A percentile compares a stretch with the other conserved stretches of the same genome.
Conservation (phyloP, 176 grass and related monocot genomes). For the Oropetium thomaeum region DNA sequence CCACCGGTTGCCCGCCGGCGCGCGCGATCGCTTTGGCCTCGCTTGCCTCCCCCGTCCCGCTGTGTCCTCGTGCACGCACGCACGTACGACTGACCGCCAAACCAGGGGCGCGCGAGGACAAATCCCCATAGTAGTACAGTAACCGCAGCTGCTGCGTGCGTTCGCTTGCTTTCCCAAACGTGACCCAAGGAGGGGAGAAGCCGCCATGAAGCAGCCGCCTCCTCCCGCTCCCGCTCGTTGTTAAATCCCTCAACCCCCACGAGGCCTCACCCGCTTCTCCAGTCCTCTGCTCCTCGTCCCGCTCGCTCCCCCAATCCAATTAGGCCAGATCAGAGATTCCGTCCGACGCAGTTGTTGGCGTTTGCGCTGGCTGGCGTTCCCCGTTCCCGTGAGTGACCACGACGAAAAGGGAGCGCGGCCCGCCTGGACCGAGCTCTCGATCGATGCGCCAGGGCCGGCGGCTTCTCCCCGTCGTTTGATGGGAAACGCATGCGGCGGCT, state of each 20-base stretch:
- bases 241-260: slow-evolving; percentile 26
- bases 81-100: not conserved
- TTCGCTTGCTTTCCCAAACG: slow-evolving; percentile 41
- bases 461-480: slow-evolving; percentile 64
- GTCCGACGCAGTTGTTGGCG: not conserved
- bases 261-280: not conserved
- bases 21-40: not conserved
- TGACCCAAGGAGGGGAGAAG: slow-evolving; percentile 36
- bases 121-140: too few species aligned
- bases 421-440: slow-evolving; percentile 5
- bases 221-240: not conserved
- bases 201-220: slow-evolving; percentile 40
- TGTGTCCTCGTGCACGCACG: slow-evolving; percentile 1
- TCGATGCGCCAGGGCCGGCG: slow-evolving; percentile 40
- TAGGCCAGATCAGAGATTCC: slow-evolving; percentile 25
- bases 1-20: not conserved
- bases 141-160: slow-evolving; percentile 27
- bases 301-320: not conserved
- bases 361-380: slow-evolving; percentile 20
- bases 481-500: slow-evolving; percentile 92
- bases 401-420: not conserved
- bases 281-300: not conserved
- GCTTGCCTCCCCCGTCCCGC: not conserved
- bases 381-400: not conserved
- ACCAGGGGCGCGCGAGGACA: not conserved